Evolutionary conservation across 495 filamentous ascomycete species (phyloP), one percentile per base, ranked within the genome.

Genomic region (Geopyxis carbonaria): DNA sequence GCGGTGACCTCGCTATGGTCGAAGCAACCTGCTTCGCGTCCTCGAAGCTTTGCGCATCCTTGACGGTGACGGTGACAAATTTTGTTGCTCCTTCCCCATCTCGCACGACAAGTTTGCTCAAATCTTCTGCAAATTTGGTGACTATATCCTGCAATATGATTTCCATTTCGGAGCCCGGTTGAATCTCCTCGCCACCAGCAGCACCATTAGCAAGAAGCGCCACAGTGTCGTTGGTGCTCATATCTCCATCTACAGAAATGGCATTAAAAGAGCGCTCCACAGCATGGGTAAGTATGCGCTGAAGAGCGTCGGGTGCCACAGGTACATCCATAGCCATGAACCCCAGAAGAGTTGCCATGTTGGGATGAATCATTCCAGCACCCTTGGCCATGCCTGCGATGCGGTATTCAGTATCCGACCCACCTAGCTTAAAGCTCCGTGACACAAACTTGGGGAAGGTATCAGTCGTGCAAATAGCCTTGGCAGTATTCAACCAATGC

Each of bases 81-180:
- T 99, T 99, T 11, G 89, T 95, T 2, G 91, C 91, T 38, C 89
- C 89, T 61, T 99, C 89, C 50, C 91, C 89, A 56, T 99, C 91
- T 23, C 86, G 78, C 16, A 99, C 82, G 22, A 99, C 77, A 15
- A 94, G 75, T 59, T 93, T 80, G 11, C 87, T 86, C 1, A 95
- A 73, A 36, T 84, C 73, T 37, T 75, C 73, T 1, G 85, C 68
- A 60, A 95, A 89, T 5, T 65, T 61, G 11, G 79, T 83, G 22
- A 95, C 65, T 4, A 80, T 64, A 8, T 66, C 73, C 32, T 60
- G 49, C 56, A 76, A 79, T 43, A 80, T 78, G 9, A 66, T 65
- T 11, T 70, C 70, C 10, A 64, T 57, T 27, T 73, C 58, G 3
- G 65, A 60, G 2, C 57, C 57, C 21, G 27, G 30, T 16, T 44